Evolutionary conservation across 2,329 filamentous ascomycete genomes (phyloP).

Genomic region (Fragosphaeria purpurea): DNA sequence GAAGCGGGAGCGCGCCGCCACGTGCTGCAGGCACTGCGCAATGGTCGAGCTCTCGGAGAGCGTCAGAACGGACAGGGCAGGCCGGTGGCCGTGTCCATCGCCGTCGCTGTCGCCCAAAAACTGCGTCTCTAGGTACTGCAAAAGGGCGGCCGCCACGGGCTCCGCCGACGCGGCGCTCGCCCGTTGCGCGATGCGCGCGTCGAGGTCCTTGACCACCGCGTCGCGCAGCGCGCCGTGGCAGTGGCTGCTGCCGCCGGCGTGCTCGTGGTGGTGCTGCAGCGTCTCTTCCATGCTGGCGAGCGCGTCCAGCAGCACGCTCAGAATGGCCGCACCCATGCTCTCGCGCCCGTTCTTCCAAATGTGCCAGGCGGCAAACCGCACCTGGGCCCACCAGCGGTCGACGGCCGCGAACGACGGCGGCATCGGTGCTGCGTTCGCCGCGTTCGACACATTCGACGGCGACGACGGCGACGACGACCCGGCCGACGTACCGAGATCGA

Average conservation of each 20-base stretch:
- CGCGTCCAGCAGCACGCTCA: conserved; percentile 36
- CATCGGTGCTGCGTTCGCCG: too few relatives aligned
- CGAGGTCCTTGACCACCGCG: conserved; percentile 9
- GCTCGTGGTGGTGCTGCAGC: conserved; percentile 16
- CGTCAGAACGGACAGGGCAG: conserved; percentile 42
- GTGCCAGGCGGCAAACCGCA: conserved; percentile 51
- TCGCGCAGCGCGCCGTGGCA: conserved; percentile 7
- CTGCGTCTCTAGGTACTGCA: conserved; percentile 24
- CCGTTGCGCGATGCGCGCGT: conserved; percentile 12
- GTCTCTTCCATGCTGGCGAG: conserved; percentile 30
- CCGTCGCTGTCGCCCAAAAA: conserved; percentile 13
- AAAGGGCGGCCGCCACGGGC: conserved; percentile 22
- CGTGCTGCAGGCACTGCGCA: conserved; percentile 33
- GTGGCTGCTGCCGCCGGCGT: not conserved
- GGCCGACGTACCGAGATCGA: conserved; percentile 14
- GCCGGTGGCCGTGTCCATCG: not conserved
- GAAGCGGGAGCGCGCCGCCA: conserved; percentile 25
- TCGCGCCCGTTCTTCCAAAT: conserved; percentile 56
- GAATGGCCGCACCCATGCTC: conserved; percentile 54
- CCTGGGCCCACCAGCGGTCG: conserved; percentile 43
- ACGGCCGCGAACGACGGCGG: conserved; percentile 6
- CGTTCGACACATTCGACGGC: too few relatives aligned
- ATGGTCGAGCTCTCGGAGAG: conserved; percentile 56
- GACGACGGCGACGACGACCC: not conserved
- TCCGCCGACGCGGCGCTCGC: conserved; percentile 14